Evolutionary conservation across 257 asterid genomes (phyloP).

Genomic region (Capsicum baccatum): DNA sequence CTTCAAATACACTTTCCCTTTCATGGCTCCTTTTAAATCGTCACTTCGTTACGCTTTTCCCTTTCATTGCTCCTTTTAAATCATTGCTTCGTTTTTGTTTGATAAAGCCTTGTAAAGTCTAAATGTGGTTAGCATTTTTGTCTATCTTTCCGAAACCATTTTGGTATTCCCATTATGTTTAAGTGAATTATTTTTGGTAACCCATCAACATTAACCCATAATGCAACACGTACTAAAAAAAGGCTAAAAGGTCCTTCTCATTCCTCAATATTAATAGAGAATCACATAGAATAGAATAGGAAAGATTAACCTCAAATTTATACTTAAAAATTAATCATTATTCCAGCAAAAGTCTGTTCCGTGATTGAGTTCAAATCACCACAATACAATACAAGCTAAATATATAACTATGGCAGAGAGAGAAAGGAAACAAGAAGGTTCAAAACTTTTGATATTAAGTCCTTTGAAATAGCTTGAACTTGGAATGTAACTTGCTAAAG

Average conservation of each 20-base stretch:
- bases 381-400: background rate
- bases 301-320: background rate
- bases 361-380: background rate
- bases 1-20: background rate
- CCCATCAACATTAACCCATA: background rate
- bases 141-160: background rate
- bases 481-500: background rate
- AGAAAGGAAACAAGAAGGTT: background rate
- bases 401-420: background rate
- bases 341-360: background rate
- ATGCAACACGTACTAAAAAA: background rate
- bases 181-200: constrained; percentile 3
- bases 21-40: constrained; percentile 6
- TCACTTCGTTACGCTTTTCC: background rate
- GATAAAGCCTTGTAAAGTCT: constrained; percentile 19
- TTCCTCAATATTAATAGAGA: background rate
- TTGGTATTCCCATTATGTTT: background rate
- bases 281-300: background rate
- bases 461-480: background rate
- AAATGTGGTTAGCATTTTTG: background rate
- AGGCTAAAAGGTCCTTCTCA: background rate
- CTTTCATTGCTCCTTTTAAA: background rate
- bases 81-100: background rate
- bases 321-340: background rate
- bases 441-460: background rate